phyloP scores from a whole-genome alignment of 2,329 filamentous ascomycete genomes.

The Pseudogymnoascus sp. region DNA sequence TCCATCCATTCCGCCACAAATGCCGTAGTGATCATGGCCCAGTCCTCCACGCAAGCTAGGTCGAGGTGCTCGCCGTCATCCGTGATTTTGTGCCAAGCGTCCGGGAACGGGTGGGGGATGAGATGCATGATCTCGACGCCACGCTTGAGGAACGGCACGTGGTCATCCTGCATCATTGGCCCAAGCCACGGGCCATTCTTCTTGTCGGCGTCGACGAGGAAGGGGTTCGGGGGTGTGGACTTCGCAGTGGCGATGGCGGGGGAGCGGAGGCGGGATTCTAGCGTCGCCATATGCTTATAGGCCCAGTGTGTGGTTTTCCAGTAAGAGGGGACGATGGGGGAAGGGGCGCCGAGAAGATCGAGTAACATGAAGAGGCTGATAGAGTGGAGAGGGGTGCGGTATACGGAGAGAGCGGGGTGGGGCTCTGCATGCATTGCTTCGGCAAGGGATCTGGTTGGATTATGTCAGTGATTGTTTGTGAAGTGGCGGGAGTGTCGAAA shows the following conservation, averaged over 20 bases:
- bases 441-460: constrained; percentile 55
- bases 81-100: constrained; percentile 75
- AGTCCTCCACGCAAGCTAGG: constrained; percentile 70
- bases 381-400: constrained; percentile 62
- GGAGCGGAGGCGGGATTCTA: constrained; percentile 66
- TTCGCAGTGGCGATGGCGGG: constrained; percentile 58
- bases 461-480: not conserved
- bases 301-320: constrained; percentile 91
- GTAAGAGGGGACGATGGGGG: constrained; percentile 72
- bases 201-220: constrained; percentile 59
- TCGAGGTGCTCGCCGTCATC: constrained; percentile 85
- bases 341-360: constrained; percentile 67
- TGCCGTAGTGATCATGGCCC: constrained; percentile 73
- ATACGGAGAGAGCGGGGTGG: constrained; percentile 66
- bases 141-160: constrained; percentile 78
- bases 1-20: constrained; percentile 94
- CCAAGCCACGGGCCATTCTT: constrained; percentile 41
- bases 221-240: constrained; percentile 39
- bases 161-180: constrained; percentile 69
- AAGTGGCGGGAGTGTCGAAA: not conserved
- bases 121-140: constrained; percentile 86
- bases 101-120: constrained; percentile 75
- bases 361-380: constrained; percentile 89
- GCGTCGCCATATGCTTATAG: constrained; percentile 63
- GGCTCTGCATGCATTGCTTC: constrained; percentile 66